phyloP scores from a whole-genome alignment of 2,329 filamentous ascomycete genomes.

The Scleromitrula shiraiana region DNA sequence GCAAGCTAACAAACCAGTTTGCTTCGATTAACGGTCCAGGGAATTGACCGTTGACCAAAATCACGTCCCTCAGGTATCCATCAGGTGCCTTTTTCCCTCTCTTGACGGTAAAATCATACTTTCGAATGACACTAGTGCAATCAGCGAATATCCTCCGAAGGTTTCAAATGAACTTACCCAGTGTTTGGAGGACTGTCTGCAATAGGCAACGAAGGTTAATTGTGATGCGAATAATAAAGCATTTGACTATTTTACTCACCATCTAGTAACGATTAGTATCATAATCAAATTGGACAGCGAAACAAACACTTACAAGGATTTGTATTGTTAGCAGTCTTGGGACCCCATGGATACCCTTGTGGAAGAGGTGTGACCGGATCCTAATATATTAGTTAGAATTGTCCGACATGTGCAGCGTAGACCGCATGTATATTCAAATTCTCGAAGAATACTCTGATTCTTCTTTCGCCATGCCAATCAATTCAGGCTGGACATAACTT shows the following conservation, averaged over 20 bases:
- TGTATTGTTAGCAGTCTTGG: conserved; percentile 32
- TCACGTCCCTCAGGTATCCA: conserved; percentile 44
- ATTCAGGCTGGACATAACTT: too few species aligned
- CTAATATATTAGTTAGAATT: neutral
- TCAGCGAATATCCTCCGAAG: too few species aligned
- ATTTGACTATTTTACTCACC: conserved; percentile 1
- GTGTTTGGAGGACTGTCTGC: conserved; percentile 15
- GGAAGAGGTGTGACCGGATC: conserved; percentile 32
- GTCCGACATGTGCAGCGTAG: neutral
- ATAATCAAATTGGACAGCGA: too few species aligned
- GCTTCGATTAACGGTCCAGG: conserved; percentile 31
- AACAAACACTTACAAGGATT: conserved; percentile 26
- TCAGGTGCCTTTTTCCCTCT: conserved; percentile 30
- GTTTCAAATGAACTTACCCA: too few species aligned
- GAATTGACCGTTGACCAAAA: conserved; percentile 29
- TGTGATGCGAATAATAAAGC: too few species aligned
- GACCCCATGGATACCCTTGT: conserved; percentile 45
- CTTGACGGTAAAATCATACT: conserved; percentile 28
- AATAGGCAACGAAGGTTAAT: neutral
- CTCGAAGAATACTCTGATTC: neutral
- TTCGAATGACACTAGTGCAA: conserved; percentile 32
- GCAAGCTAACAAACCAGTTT: conserved; percentile 22
- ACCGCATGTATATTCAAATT: neutral
- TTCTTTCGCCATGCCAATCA: neutral
- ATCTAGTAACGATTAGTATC: conserved; percentile 7